Evolutionary conservation across 495 filamentous ascomycete species (phyloP), one percentile per base, ranked within the genome.

Genomic region (Podospora pseudocomata): DNA sequence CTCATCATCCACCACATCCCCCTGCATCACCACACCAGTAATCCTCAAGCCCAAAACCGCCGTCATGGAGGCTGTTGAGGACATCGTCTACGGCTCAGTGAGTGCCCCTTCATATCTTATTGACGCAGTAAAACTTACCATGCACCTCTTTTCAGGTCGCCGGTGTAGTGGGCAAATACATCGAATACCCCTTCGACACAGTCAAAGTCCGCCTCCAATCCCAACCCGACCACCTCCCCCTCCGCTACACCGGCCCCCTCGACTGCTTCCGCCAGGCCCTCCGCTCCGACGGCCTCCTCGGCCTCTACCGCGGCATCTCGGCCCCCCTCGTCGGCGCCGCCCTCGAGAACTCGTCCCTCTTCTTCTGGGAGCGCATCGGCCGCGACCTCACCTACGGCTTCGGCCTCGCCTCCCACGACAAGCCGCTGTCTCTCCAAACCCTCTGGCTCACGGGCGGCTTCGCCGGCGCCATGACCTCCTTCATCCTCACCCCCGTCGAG

Each of bases 121-220:
- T 18, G 18, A 30, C 62, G 69, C 20, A 57, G 66, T 34, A 65
- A 65, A 44, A 7, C 15, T n/a, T 55, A 39, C 65, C 74, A 74
- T 78, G 69, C 53, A 58, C 53, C 60, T 23, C 34, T 65, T 26
- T n/a, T 2, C 71, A 93, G 91, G 77, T 88, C 27, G 94, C 94
- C 55, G 96, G 96, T 67, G 89, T 95, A 66, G 90, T 91, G 26
- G 96, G 95, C 68, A 99, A 99, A 82, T 87, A 92, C 70, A 92
- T 99, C 73, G 96, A 99, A 74, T 99, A 96, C 76, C 96, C 96
- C 34, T 98, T 98, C 78, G 96, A 99, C 81, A 99, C 96, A 0
- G 90, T 99, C 72, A 99, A 99, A 83, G 95, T 88, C 61, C 82
- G 87, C 27, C 80, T 92, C 4, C 90, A 92, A 76, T 89, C 90